These are phyloP conservation scores for Rhynchospora breviuscula DNA, from an alignment of 176 grass and related monocot species.

Conservation along the genomic window DNA sequence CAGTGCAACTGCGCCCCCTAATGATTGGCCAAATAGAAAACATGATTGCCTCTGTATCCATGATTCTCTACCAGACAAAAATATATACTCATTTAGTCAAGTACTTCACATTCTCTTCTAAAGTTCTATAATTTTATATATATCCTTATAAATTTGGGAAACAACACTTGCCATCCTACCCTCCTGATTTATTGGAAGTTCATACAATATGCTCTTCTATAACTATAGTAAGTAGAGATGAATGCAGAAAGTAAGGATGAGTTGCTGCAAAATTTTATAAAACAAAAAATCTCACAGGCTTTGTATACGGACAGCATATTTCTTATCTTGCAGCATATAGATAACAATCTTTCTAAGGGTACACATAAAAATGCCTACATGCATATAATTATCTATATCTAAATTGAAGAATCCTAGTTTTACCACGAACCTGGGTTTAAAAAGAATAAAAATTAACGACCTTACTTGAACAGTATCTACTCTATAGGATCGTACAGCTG, in stretches of 20 bases:
- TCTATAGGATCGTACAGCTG: no score
- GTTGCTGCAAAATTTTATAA: background rate
- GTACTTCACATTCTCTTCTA: background rate
- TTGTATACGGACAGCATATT: background rate
- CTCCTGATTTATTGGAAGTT: background rate
- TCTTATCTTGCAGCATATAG: no score
- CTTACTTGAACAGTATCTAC: no score
- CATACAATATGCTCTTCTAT: background rate
- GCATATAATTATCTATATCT: no score
- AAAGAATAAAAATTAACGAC: no score
- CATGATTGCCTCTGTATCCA: constrained; percentile 53
- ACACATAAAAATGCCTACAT: no score
- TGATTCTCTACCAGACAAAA: constrained; percentile 47
- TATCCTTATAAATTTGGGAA: no score
- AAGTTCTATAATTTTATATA: background rate
- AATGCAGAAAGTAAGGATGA: background rate
- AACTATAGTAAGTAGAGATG: background rate
- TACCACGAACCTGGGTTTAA: no score
- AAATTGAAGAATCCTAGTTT: no score
- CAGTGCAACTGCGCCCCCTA: constrained; percentile 89
- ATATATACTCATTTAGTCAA: background rate
- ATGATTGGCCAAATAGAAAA: constrained; percentile 94
- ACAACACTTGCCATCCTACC: background rate
- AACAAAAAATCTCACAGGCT: background rate
- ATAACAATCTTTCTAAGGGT: no score